A percentile compares a stretch with the other conserved stretches of the same genome.
Evolutionary conservation across 75 land plant species (phyloP).

Genomic region (Sequoiadendron giganteum): DNA sequence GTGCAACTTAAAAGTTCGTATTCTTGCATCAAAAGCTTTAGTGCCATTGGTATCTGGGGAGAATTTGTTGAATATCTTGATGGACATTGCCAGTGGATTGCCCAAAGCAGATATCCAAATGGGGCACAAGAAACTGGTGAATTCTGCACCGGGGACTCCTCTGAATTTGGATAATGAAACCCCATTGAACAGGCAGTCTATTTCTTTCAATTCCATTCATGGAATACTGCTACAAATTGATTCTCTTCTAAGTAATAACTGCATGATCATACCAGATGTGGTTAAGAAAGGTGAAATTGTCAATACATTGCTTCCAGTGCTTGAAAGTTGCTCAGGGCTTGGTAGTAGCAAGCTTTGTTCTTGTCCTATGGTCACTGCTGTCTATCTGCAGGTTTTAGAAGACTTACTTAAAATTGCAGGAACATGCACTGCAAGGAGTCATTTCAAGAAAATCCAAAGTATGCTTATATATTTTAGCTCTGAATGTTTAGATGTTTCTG

Average conservation of each 20-base stretch:
- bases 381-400: slow-evolving; percentile 60
- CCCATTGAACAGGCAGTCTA: not conserved
- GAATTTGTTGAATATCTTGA: slow-evolving; percentile 50
- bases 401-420: slow-evolving; percentile 54
- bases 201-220: slow-evolving; percentile 73
- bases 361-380: slow-evolving; percentile 60
- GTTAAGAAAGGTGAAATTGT: slow-evolving; percentile 56
- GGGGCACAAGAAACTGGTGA: not conserved
- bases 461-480: slow-evolving; percentile 49
- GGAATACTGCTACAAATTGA: slow-evolving; percentile 79
- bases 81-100: slow-evolving; percentile 53
- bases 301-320: slow-evolving; percentile 33
- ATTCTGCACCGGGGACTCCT: not conserved
- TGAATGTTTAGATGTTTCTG: slow-evolving; percentile 52
- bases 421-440: slow-evolving; percentile 18
- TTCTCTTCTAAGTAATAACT: slow-evolving; percentile 72
- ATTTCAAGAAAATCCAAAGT: slow-evolving; percentile 19
- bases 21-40: slow-evolving; percentile 93
- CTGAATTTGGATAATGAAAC: not conserved
- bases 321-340: slow-evolving; percentile 57
- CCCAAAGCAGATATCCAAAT: slow-evolving; percentile 26
- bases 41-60: slow-evolving; percentile 82
- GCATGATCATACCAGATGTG: slow-evolving; percentile 59
- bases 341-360: slow-evolving; percentile 48
- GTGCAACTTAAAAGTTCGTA: slow-evolving; percentile 77